phyloP scores from a whole-genome alignment of 2,329 filamentous ascomycete species.

The Ceratocystis diversiconidia region DNA sequence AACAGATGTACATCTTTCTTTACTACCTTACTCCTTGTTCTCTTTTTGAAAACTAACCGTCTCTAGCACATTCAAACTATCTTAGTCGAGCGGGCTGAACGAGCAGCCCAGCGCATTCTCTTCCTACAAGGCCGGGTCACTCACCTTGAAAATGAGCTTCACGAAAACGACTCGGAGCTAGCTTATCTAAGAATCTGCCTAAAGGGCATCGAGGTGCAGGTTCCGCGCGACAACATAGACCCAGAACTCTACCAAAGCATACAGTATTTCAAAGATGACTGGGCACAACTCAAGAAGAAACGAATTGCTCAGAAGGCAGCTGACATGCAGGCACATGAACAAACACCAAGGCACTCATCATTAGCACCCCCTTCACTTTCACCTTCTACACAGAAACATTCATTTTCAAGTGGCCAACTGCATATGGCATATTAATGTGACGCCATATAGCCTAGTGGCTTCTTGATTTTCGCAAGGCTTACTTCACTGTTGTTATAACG shows the following conservation, averaged over 20 bases:
- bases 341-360: neutral
- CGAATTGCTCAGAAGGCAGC: constrained; percentile 20
- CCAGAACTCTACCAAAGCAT: constrained; percentile 45
- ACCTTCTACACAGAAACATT: neutral
- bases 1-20: constrained; percentile 31
- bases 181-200: constrained; percentile 47
- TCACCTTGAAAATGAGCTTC: constrained; percentile 44
- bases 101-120: constrained; percentile 42
- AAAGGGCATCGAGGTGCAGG: constrained; percentile 47
- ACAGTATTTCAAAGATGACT: constrained; percentile 47
- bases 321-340: constrained; percentile 1
- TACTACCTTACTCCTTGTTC: neutral
- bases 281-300: constrained; percentile 36
- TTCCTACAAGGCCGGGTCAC: constrained; percentile 44
- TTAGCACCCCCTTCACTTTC: neutral
- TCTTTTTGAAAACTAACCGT: constrained; percentile 22
- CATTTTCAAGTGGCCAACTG: neutral
- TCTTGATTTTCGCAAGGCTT: neutral
- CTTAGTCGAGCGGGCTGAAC: constrained; percentile 43
- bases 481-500: neutral
- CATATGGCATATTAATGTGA: neutral
- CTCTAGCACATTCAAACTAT: constrained; percentile 46
- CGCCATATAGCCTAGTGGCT: neutral
- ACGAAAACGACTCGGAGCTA: constrained; percentile 45
- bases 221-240: constrained; percentile 39